Evolutionary conservation across 305 asterid genomes (phyloP).

Genomic region (Fraxinus ornus): DNA sequence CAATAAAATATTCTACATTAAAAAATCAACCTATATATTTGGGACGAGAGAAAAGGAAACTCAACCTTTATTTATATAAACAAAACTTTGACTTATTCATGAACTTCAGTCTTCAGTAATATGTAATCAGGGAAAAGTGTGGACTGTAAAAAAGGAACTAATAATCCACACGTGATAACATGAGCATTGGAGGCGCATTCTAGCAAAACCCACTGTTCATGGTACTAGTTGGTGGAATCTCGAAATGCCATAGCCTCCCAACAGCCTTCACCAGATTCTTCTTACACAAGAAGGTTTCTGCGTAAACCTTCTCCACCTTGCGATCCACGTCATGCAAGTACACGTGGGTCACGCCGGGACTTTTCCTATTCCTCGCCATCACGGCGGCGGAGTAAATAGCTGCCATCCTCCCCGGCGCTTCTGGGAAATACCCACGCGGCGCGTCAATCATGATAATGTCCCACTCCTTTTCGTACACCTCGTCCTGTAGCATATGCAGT

Average conservation of each 20-base stretch:
- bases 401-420: slow-evolving; percentile 88
- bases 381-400: slow-evolving; percentile 81
- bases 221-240: slow-evolving; percentile 49
- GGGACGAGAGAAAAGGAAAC: too few species aligned
- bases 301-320: slow-evolving; percentile 64
- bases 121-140: not conserved
- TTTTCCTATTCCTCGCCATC: slow-evolving; percentile 68
- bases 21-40: too few species aligned
- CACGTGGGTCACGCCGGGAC: slow-evolving; percentile 65
- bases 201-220: slow-evolving; percentile 46
- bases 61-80: too few species aligned
- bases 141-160: not conserved
- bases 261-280: slow-evolving; percentile 51
- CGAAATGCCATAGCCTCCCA: slow-evolving; percentile 72
- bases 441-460: slow-evolving; percentile 87
- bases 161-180: not conserved
- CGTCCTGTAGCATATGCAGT: slow-evolving; percentile 53
- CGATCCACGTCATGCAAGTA: slow-evolving; percentile 79
- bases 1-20: too few species aligned
- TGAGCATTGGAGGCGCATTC: slow-evolving; percentile 21
- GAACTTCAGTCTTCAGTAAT: too few species aligned
- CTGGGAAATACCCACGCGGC: slow-evolving; percentile 71
- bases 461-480: slow-evolving; percentile 73
- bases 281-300: slow-evolving; percentile 59
- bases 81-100: too few species aligned